A percentile compares a stretch with the other conserved stretches of the same genome.
Evolutionary conservation across 495 filamentous ascomycete genomes (phyloP).

Genomic region (Podospora bellae-mahoneyi): DNA sequence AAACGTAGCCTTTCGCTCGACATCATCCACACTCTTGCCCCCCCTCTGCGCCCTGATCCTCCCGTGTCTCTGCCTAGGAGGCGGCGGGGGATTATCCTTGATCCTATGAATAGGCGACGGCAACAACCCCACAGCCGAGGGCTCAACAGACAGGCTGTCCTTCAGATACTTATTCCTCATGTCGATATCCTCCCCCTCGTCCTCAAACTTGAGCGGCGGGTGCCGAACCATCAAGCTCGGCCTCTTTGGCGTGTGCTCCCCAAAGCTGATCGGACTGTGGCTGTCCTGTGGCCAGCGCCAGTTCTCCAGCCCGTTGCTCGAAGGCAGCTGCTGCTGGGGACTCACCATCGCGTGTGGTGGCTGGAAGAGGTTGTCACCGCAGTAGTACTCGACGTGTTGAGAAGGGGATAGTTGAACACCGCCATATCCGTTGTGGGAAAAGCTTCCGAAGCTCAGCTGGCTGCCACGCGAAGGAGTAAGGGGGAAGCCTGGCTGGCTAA

Average conservation of each 20-base stretch:
- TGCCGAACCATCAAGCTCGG: not conserved
- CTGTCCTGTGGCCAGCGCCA: constrained; percentile 10
- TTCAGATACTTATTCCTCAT: constrained; percentile 3
- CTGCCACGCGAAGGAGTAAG: constrained; percentile 24
- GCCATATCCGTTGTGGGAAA: constrained; percentile 9
- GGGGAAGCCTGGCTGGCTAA: constrained; percentile 21
- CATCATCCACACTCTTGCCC: not conserved
- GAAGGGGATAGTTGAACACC: constrained; percentile 17
- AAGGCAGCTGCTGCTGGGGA: constrained; percentile 10
- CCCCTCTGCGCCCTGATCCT: not conserved
- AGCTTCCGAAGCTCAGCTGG: constrained; percentile 10
- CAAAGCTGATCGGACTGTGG: constrained; percentile 28
- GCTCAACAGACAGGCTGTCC: not conserved
- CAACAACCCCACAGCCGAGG: not conserved
- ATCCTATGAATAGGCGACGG: not conserved
- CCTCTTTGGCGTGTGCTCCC: constrained; percentile 8
- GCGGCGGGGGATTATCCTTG: not conserved
- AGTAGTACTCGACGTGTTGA: constrained; percentile 21
- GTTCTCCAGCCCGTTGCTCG: constrained; percentile 7
- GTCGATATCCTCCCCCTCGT: constrained; percentile 20
- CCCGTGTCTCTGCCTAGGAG: constrained; percentile 1
- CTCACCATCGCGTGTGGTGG: constrained; percentile 8
- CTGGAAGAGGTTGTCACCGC: constrained; percentile 16
- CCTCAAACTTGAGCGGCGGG: not conserved
- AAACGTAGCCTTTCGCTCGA: not conserved